Evolutionary conservation across 108 stramenopile genomes (phyloP), one percentile per base, ranked within the genome.

Genomic region (Fragilaria crotonensis): DNA sequence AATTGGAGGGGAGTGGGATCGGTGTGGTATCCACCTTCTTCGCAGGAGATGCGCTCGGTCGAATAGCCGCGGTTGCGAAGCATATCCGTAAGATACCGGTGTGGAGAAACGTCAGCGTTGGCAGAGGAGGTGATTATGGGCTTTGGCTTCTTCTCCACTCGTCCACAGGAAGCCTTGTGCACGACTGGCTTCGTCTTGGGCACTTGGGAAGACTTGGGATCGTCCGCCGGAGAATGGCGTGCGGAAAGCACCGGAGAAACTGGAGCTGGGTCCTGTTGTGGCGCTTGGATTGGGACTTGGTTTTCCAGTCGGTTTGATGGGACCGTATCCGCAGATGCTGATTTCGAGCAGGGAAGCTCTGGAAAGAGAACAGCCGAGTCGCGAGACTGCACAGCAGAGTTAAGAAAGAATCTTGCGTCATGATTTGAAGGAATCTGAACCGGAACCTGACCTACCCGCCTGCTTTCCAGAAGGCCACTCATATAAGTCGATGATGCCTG

Each of bases 1-100:
- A 81, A 59, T 64, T 96, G 93, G 41, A 85, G 63, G 27, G 85
- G 71, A 19, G 81, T 75, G 25, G 95, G 93, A 25, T 76, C 67
- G 27, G 60, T 72, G 54, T 88, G 78, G 60, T 89, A 96, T 25
- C 72, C 78, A 22, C 70, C 53, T 9, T 60, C 60, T 5, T 72
- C 70, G 5, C 52, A 26, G n/a, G 53, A 17, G 33, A 79, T 67
- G 7, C 64, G 64, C 17, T 50, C 49, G 17, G 20, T 19, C 5
- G 49, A 25, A 50, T 19, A 9, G 5, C 20, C 20, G 20, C 49
- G 49, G 7, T 50, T 19, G 22, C 23, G n/a, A 19, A 50, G 49
- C 7, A 50, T 50, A 5, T 7, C 20, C 7, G 20, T 5, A 19
- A 50, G 49, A 19, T 19, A 50, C 7, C 20, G 17, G 7, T 50